Evolutionary conservation across 73 alveolate species (phyloP), one percentile per base, ranked within the genome.

Genomic region (Paramecium tetraurelia): DNA sequence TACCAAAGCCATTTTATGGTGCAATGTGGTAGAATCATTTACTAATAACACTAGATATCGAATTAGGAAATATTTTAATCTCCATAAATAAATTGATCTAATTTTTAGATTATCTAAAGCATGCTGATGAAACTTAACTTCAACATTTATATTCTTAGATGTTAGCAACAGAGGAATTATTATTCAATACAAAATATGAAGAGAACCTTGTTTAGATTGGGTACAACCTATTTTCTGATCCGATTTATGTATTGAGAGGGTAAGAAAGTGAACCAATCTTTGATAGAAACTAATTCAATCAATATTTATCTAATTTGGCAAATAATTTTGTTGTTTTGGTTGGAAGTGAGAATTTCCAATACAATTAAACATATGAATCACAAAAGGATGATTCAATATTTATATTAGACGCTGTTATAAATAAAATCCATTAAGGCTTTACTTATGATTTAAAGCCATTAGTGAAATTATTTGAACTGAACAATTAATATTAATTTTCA

Each of bases 131-230:
- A 75, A 38, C 21, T 16, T 24, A 75, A 10, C 46, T 75, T 29
- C 7, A 75, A 75, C 22, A 38, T 38, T 38, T 75, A 12, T 75
- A 75, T 41, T 75, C 87, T 3, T 75, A 75, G 21, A 75, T 75
- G 87, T 75, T 75, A n/a, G 63, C 87, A 9, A 75, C 87, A 75
- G 87, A 75, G 38, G 87, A 75, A 36, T 38, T 75, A 36, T 21
- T 41, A 75, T 75, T 75, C n/a, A 75, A 75, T 38, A 38, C 87
- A 12, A 35, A 75, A 75, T 38, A 35, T 75, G 87, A 75, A 75
- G 58, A 75, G 18, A 41, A 35, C n/a, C 87, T 38, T 29, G 27
- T 38, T 5, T 12, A 33, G n/a, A 41, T 75, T 14, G 87, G 87
- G 35, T 38, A 38, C 5, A 75, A 75, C n/a, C 10, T 75, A 41